Base-by-base conservation (phyloP, 1,284 basidiomycete species). In the Tilletiaria anomala region DNA sequence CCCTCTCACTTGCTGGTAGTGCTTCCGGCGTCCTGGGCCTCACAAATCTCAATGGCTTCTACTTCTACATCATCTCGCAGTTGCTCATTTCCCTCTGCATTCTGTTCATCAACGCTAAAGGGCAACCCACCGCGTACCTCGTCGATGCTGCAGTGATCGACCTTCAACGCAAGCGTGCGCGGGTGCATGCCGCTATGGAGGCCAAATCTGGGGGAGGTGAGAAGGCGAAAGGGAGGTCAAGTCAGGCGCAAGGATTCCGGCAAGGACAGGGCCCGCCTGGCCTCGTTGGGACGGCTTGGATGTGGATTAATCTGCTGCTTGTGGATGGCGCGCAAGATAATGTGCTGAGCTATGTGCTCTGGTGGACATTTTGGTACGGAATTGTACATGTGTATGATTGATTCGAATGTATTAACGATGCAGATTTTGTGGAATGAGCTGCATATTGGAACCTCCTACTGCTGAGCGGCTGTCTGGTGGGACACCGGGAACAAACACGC, bases 301-400 rank as follows among this genome's bases (percentile, higher is more conserved):
- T n/a, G 10, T 29, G 26, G 26, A n/a, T 8, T n/a, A 29, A 29
- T 8, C n/a, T 29, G 8, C 26, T 29, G 41, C 6, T 47, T 3
- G 14, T 47, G 1, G 37, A 53, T 5, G 54, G 54, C 15, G 36
- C 34, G 14, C 50, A 53, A 19, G 60, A 63, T 20, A 65, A 63
- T 23, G 43, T 53, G 10, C 57, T 65, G 23, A 56, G 56, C 32
- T 65, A 47, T 19, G 52, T 65, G 23, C 42, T 65, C 2, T 65
- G 61, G 61, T 65, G 61, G 61, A 65, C 61, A 1, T 58, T 65
- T 37, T 65, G 59, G 60, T 54, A 46, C 32, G 61, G 52, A 4
- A 52, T 65, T 19, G 54, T 65, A 2, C 60, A 65, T 45, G 61
- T 29, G 26, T 29, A 29, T n/a, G 26, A 29, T n/a, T 29, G n/a